Evolutionary conservation across 352 stramenopile genomes (phyloP), one percentile per base, ranked within the genome.

Genomic region (Thalassiosira pacifica): DNA sequence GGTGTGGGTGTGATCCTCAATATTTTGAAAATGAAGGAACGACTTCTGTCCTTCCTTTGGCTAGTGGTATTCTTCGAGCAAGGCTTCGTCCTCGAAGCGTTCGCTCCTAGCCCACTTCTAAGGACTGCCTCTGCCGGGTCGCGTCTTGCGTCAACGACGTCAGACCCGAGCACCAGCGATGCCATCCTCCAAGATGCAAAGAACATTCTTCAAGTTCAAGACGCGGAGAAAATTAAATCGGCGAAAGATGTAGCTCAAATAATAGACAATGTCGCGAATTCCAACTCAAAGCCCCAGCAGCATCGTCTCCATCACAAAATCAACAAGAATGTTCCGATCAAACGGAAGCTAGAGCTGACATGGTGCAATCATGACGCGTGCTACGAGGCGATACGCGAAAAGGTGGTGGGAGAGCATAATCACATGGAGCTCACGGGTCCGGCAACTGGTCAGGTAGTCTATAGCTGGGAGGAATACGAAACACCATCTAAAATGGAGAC

Each of bases 391-490:
- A 78, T 94, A 61, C 76, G 89, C 68, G 86, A 93, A 85, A 78
- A 87, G 57, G 83, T 93, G 8, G 76, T 92, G 5, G 88, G 88
- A 0, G 72, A 88, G 37, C 80, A 93, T 29, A 94, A 95, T 80
- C 83, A 93, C 64, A 90, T 95, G 53, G 67, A 90, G 11, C 76
- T 95, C 22, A 86, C 82, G 53, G 88, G 86, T 29, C 91, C 91
- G 13, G 90, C 91, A 0, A 94, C 91, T 11, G 89, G 89, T 60
- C 91, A 95, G 80, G 90, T 95, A 18, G 83, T 80, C 0, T 95
- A 94, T 74, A 76, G 48, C 29, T 95, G 90, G 90, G 78, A 82
- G 40, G 29, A 86, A 59, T 53, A 83, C n/a, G 37, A 69, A 6
- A 64, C 4, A 0, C 18, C 9, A 31, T 68, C 31, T 48, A 76